Conservation (phyloP, 768 basidiomycete genomes). For the Suillus hirtellus region DNA sequence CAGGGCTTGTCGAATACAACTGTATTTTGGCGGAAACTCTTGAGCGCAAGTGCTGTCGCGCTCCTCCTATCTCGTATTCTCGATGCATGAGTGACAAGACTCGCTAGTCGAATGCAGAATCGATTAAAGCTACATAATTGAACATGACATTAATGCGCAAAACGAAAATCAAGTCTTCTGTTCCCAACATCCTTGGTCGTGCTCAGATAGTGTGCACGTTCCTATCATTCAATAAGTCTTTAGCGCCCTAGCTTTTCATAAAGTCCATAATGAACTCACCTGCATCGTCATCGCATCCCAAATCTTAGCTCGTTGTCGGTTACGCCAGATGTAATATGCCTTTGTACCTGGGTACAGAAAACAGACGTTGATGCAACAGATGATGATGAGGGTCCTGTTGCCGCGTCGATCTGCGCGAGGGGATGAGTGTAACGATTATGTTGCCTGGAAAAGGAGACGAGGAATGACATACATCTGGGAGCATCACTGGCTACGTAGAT, state of each 20-base stretch:
- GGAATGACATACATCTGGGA: slow-evolving; percentile 45
- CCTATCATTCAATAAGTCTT: slow-evolving; percentile 29
- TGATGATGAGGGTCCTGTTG: slow-evolving; percentile 52
- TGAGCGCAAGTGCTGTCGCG: too few species aligned
- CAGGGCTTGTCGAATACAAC: too few species aligned
- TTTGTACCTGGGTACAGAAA: slow-evolving; percentile 56
- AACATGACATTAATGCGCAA: slow-evolving; percentile 43
- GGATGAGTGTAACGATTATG: neutral
- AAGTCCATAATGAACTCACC: slow-evolving; percentile 27
- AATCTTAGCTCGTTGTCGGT: slow-evolving; percentile 49
- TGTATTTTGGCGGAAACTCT: too few species aligned
- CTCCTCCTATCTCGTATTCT: too few species aligned
- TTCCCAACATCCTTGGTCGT: slow-evolving; percentile 65
- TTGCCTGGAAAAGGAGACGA: too few species aligned
- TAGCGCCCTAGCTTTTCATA: neutral
- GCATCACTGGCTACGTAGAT: slow-evolving; percentile 61
- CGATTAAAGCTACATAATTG: neutral
- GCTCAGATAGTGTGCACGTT: slow-evolving; percentile 55
- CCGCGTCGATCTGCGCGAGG: slow-evolving; percentile 51
- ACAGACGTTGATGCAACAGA: slow-evolving; percentile 50
- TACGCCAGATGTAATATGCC: slow-evolving; percentile 59
- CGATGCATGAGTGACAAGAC: too few species aligned
- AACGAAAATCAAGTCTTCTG: slow-evolving; percentile 58
- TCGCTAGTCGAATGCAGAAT: too few species aligned
- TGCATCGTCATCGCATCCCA: slow-evolving; percentile 60